Evolutionary conservation across 2,329 filamentous ascomycete species (phyloP).

Genomic region (Pseudodiploospora longispora): DNA sequence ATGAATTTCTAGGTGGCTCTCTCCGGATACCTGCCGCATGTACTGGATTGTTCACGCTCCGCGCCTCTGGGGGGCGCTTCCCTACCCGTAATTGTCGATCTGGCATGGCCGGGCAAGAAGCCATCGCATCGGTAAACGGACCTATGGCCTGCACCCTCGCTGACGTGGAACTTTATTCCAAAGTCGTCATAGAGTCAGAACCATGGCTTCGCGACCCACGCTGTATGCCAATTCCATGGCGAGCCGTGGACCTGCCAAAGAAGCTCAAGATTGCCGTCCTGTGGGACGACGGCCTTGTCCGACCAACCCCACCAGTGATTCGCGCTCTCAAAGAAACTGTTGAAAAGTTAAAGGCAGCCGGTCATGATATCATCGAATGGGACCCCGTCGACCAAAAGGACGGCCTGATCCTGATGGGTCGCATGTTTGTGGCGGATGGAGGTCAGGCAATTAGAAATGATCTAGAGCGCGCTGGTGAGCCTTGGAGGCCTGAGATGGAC

Average conservation of each 20-base stretch:
- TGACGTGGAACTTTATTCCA: slow-evolving; percentile 48
- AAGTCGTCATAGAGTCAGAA: slow-evolving; percentile 38
- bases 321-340: slow-evolving; percentile 44
- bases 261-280: slow-evolving; percentile 52
- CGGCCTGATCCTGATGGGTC: slow-evolving; percentile 28
- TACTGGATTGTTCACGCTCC: slow-evolving; percentile 49
- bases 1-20: slow-evolving; percentile 34
- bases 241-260: slow-evolving; percentile 21
- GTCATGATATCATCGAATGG: slow-evolving; percentile 47
- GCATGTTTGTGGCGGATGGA: slow-evolving; percentile 43
- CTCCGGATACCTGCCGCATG: slow-evolving; percentile 47
- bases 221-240: slow-evolving; percentile 53
- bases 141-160: slow-evolving; percentile 49
- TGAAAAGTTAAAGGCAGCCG: slow-evolving; percentile 33
- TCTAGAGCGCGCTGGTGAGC: slow-evolving; percentile 34
- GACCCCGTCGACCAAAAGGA: slow-evolving; percentile 32
- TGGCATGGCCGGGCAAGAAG: slow-evolving; percentile 57
- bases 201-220: slow-evolving; percentile 52
- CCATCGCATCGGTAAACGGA: slow-evolving; percentile 55
- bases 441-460: slow-evolving; percentile 31
- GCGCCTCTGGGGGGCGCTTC: slow-evolving; percentile 51
- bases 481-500: slow-evolving; percentile 30
- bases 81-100: slow-evolving; percentile 45
- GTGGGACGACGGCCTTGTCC: slow-evolving; percentile 56
- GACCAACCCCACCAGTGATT: slow-evolving; percentile 56